Percentiles rank a stretch among this genome's conserved stretches.
phyloP scores from a whole-genome alignment of 139 green algal genomes.

The Tetratostichococcus sp. region DNA sequence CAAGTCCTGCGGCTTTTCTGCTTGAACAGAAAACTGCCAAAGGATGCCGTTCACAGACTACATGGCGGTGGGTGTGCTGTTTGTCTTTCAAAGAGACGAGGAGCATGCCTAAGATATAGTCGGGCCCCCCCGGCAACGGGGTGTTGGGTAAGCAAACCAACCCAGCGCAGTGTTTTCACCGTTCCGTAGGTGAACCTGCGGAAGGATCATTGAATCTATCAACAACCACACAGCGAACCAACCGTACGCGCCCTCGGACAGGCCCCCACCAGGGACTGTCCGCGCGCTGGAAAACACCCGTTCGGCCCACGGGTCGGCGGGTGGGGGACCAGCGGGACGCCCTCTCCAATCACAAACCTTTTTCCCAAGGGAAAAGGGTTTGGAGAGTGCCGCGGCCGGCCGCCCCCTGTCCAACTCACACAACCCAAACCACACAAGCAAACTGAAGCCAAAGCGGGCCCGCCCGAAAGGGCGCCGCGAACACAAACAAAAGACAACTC shows the following conservation, averaged over 20 bases:
- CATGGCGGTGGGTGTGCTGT: not conserved
- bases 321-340: not conserved
- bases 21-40: not conserved
- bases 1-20: not conserved
- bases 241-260: slow-evolving; percentile 10
- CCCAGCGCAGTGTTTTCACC: not conserved
- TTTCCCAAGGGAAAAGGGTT: not conserved
- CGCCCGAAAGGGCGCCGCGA: not conserved
- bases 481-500: slow-evolving; percentile 67
- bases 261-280: slow-evolving; percentile 6
- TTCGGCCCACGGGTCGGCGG: slow-evolving; percentile 1
- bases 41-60: slow-evolving; percentile 9
- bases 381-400: not conserved
- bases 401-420: slow-evolving; percentile 21
- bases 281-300: slow-evolving; percentile 1
- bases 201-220: slow-evolving; percentile 70
- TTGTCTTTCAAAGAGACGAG: not conserved
- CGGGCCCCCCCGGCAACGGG: not conserved
- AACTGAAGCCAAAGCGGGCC: slow-evolving; percentile 21
- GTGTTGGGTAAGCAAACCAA: not conserved
- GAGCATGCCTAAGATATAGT: slow-evolving; percentile 6
- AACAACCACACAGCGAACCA: slow-evolving; percentile 39
- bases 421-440: slow-evolving; percentile 22
- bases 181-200: slow-evolving; percentile 73
- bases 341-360: not conserved